phyloP scores from a whole-genome alignment of 108 stramenopile species.

The Skeletonema costatum region DNA sequence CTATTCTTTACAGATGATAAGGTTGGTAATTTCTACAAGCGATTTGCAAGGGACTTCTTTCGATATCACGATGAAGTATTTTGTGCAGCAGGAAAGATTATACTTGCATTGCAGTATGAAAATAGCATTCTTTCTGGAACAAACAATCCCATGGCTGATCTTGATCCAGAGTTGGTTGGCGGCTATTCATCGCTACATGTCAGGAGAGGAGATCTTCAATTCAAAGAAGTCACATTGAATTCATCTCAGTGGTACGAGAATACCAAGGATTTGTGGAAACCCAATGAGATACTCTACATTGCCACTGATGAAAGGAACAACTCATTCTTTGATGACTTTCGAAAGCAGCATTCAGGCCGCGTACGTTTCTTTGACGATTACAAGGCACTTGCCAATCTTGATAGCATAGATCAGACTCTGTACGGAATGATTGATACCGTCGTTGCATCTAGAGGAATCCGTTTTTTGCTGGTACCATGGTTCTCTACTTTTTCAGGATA shows the following conservation, averaged over 20 bases:
- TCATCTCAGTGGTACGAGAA: constrained; percentile 42
- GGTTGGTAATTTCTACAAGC: constrained; percentile 67
- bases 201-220: constrained; percentile 56
- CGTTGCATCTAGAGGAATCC: constrained; percentile 76
- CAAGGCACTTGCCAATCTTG: constrained; percentile 52
- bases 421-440: constrained; percentile 89
- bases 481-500: constrained; percentile 91
- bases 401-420: constrained; percentile 61
- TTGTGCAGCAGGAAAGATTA: constrained; percentile 87
- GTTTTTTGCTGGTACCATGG: constrained; percentile 92
- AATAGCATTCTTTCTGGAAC: constrained; percentile 39
- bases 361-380: constrained; percentile 84
- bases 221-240: constrained; percentile 43
- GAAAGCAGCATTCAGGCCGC: constrained; percentile 53
- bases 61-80: constrained; percentile 84
- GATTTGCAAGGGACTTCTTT: constrained; percentile 82
- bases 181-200: constrained; percentile 60
- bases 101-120: constrained; percentile 65
- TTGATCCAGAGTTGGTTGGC: constrained; percentile 39
- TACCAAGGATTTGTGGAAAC: constrained; percentile 45
- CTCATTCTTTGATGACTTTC: constrained; percentile 81
- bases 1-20: constrained; percentile 72
- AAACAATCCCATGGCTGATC: constrained; percentile 13
- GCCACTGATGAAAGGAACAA: constrained; percentile 87
- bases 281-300: constrained; percentile 75